Evolutionary conservation across 345 rosid species (phyloP), one percentile per base, ranked within the genome.

Genomic region (Moricandia moricandioides): DNA sequence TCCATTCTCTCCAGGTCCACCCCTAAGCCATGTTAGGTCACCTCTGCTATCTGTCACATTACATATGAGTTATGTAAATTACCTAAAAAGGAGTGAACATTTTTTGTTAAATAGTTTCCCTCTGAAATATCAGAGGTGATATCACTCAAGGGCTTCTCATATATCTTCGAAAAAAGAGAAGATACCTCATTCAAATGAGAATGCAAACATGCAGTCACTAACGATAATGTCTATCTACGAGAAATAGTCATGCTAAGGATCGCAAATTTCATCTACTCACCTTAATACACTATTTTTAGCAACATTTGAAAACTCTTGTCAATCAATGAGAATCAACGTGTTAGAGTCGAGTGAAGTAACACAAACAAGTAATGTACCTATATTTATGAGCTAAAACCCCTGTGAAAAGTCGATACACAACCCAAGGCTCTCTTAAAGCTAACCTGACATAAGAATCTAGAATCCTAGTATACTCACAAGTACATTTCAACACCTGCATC

Each of bases 1-100:
- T 35, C 85, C 88, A 58, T 76, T 87, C 18, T 89, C 90, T 39
- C 86, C 91, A 75, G 77, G 64, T 67, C 86, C 88, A 21, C 88
- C 86, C 59, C 83, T 77, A 69, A 85, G 83, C 92, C 91, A 86
- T 76, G 83, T 76, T 54, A 87, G 73, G 31, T 85, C 87, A 76
- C 82, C 87, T 78, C 85, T 83, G 82, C 72, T 65, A 67, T 84
- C 89, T 85, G 86, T 63, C 6, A 57, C 17, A 66, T 66, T 47
- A 39, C 1, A 62, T 5, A 35, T 16, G 40, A 57, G 31, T 37
- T 8, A 26, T 73, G 33, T 56, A 17, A 73, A 39, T 0, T 39
- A 64, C 18, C 9, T 35, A 26, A 8, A 55, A 33, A 9, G 16
- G 16, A 16, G 39, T 34, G 8, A 14, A 17, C 21, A 7, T 0